phyloP scores from a whole-genome alignment of 768 basidiomycete species.

The Hericium coralloides region DNA sequence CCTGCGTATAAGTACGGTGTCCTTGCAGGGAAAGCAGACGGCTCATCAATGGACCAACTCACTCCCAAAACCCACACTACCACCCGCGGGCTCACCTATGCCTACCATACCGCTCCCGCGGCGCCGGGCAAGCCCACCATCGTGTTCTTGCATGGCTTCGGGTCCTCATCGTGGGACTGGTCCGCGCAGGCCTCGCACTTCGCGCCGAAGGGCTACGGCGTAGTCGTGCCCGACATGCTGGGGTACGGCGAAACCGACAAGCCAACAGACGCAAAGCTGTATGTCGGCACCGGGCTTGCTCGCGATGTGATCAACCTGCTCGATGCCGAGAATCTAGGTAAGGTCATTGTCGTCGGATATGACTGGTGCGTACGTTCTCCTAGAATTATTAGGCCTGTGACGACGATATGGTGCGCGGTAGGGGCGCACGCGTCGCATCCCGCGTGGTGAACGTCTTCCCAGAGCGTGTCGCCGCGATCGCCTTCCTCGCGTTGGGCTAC shows the following conservation, averaged over 20 bases:
- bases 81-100: conserved; percentile 27
- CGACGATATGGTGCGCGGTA: conserved; percentile 12
- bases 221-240: conserved; percentile 39
- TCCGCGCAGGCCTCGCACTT: conserved; percentile 30
- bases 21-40: no score
- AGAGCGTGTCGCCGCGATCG: no score
- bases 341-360: conserved; percentile 25
- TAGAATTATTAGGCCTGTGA: neutral
- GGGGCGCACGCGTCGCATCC: conserved; percentile 28
- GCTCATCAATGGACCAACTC: no score
- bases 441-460: conserved; percentile 29
- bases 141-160: conserved; percentile 39
- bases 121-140: conserved; percentile 24
- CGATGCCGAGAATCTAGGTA: conserved; percentile 18
- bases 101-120: conserved; percentile 25
- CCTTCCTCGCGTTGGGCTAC: conserved; percentile 29
- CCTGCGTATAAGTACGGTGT: no score
- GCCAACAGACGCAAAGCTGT: conserved; percentile 22
- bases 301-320: conserved; percentile 27
- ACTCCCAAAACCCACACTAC: conserved; percentile 23
- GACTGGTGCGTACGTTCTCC: conserved; percentile 21
- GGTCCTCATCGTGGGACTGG: conserved; percentile 33
- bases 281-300: conserved; percentile 18
- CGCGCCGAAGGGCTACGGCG: conserved; percentile 30
- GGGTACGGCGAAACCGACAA: conserved; percentile 38